Percentiles rank a stretch among this genome's conserved stretches.
phyloP scores from a whole-genome alignment of 768 basidiomycete genomes.

The Saitozyma podzolica region DNA sequence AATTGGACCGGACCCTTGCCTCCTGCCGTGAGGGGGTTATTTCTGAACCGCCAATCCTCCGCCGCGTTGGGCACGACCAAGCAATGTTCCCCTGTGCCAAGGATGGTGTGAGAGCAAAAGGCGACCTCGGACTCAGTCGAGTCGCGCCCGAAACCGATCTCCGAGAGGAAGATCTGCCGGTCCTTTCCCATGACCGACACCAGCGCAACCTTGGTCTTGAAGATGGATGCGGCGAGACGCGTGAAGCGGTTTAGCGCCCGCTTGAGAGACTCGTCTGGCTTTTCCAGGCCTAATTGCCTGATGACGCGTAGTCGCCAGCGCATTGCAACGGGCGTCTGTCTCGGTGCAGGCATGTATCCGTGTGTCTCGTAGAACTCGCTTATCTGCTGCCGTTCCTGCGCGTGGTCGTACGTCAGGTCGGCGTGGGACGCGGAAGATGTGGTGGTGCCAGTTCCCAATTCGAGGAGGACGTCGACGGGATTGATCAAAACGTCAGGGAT shows the following conservation, averaged over 20 bases:
- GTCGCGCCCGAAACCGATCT: conserved; percentile 20
- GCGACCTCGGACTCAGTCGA: conserved; percentile 31
- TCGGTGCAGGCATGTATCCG: conserved; percentile 42
- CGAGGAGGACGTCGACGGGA: background rate
- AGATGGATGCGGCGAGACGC: conserved; percentile 38
- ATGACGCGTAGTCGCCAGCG: conserved; percentile 36
- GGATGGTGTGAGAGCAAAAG: conserved; percentile 46
- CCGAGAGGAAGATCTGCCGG: conserved; percentile 36
- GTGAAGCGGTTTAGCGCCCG: conserved; percentile 43
- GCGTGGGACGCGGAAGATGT: too few species aligned
- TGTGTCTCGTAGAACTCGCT: conserved; percentile 30
- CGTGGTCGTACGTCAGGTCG: background rate
- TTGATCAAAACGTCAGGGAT: background rate
- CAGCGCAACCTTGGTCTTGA: conserved; percentile 32
- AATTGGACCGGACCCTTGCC: conserved; percentile 30
- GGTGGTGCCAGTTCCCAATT: too few species aligned
- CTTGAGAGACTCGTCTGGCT: conserved; percentile 21
- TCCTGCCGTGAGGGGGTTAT: conserved; percentile 33
- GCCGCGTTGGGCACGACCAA: conserved; percentile 38
- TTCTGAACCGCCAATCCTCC: conserved; percentile 46
- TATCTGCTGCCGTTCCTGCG: conserved; percentile 23
- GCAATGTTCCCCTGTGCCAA: conserved; percentile 30
- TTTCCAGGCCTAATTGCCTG: conserved; percentile 36
- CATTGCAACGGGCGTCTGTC: conserved; percentile 30
- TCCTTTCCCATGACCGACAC: conserved; percentile 46